Conservation (phyloP, 1,284 basidiomycete genomes). For the Trichosporon faecale region DNA sequence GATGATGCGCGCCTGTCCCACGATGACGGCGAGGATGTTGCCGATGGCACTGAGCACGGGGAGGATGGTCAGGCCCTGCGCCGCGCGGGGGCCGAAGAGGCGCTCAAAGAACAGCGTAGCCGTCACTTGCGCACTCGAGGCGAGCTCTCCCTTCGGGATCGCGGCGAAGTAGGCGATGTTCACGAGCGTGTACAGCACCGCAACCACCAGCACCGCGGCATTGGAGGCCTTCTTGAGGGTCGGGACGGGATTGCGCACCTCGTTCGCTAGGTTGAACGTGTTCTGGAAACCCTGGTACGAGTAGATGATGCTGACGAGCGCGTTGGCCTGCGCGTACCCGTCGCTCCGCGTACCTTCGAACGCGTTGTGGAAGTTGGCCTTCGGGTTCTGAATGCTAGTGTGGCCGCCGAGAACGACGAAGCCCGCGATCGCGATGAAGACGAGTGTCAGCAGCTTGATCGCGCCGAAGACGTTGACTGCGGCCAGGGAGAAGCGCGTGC, state of each 20-base stretch:
- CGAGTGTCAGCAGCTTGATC: constrained; percentile 15
- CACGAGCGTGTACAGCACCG: constrained; percentile 37
- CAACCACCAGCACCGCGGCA: constrained; percentile 31
- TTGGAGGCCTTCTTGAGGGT: constrained; percentile 38
- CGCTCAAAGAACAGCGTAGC: constrained; percentile 48
- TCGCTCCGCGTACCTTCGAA: constrained; percentile 55
- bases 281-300: constrained; percentile 52
- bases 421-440: constrained; percentile 54
- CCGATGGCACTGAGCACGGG: constrained; percentile 48
- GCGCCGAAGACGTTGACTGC: background rate
- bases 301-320: constrained; percentile 28
- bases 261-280: constrained; percentile 56
- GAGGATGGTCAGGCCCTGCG: constrained; percentile 37
- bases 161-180: constrained; percentile 52
- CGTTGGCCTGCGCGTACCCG: constrained; percentile 55
- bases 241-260: constrained; percentile 48
- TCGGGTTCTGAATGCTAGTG: constrained; percentile 50
- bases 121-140: constrained; percentile 38
- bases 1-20: constrained; percentile 52
- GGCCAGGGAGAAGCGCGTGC: background rate
- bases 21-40: constrained; percentile 32
- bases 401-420: constrained; percentile 57
- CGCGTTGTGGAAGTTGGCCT: constrained; percentile 56
- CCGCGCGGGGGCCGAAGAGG: constrained; percentile 49
- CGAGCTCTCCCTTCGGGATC: constrained; percentile 44